Evolutionary conservation across 2,329 filamentous ascomycete genomes (phyloP).

Genomic region (Epichloe glyceriae): DNA sequence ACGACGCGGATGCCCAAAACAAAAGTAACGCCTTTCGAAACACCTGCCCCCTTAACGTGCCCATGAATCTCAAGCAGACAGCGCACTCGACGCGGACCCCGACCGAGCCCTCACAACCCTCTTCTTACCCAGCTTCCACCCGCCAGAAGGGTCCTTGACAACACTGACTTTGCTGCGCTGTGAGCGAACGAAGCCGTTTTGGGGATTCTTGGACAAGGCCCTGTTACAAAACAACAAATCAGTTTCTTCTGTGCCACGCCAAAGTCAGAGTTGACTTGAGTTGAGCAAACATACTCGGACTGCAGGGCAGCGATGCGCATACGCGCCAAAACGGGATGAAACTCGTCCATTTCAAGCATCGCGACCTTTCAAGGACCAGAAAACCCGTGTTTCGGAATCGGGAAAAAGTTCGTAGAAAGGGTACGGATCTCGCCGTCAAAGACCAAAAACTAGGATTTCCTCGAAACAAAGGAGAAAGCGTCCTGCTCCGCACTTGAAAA

Average conservation of each 20-base stretch:
- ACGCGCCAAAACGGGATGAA: slow-evolving; percentile 27
- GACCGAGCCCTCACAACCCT: slow-evolving; percentile 12
- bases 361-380: neutral
- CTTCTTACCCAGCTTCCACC: slow-evolving; percentile 11
- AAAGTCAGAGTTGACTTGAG: neutral
- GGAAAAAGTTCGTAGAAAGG: neutral
- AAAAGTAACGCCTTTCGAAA: neutral
- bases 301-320: slow-evolving; percentile 35
- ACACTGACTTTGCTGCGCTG: slow-evolving; percentile 13
- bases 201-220: slow-evolving; percentile 2
- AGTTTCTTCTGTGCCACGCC: no score
- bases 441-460: neutral
- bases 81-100: slow-evolving; percentile 5
- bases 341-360: slow-evolving; percentile 3
- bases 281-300: slow-evolving; percentile 26
- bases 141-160: slow-evolving; percentile 9
- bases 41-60: no score
- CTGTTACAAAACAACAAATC: neutral
- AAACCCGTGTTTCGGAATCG: no score
- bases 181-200: slow-evolving; percentile 11
- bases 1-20: neutral
- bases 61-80: neutral
- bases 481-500: neutral
- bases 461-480: neutral
- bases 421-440: neutral